Conservation (phyloP, 768 basidiomycete genomes). For the Tricholoma hemisulphureum region DNA sequence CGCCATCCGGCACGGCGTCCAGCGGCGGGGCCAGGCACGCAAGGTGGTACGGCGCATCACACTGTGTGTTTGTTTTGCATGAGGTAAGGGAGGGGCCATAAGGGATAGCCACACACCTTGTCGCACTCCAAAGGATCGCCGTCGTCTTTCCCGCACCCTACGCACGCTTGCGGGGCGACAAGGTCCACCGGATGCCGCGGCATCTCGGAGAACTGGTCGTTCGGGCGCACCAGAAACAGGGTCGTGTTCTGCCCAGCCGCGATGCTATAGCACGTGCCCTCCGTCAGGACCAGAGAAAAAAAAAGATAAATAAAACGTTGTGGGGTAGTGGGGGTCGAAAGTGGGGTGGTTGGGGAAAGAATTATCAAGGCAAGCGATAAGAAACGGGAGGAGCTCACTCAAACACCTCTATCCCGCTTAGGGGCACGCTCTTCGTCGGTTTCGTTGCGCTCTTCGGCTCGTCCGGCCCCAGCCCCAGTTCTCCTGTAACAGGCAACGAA, state of each 20-base stretch:
- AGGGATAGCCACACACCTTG: slow-evolving; percentile 67
- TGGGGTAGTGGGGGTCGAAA: no score
- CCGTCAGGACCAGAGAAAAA: no score
- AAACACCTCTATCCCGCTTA: slow-evolving; percentile 79
- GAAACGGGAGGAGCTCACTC: slow-evolving; percentile 44
- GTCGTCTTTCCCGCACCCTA: slow-evolving; percentile 66
- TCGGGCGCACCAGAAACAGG: slow-evolving; percentile 75
- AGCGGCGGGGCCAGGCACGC: slow-evolving; percentile 81
- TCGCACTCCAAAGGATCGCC: slow-evolving; percentile 88
- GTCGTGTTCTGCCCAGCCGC: slow-evolving; percentile 87
- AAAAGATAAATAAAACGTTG: not conserved
- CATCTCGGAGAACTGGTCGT: slow-evolving; percentile 71
- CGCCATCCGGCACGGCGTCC: slow-evolving; percentile 74
- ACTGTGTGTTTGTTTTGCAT: no score
- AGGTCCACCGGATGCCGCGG: slow-evolving; percentile 79
- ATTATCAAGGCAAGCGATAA: not conserved
- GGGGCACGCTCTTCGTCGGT: slow-evolving; percentile 65
- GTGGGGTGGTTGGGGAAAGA: not conserved
- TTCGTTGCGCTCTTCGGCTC: slow-evolving; percentile 87
- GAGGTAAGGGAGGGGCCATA: slow-evolving; percentile 4
- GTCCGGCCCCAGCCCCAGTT: slow-evolving; percentile 77
- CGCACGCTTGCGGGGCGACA: slow-evolving; percentile 63
- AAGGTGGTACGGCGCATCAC: slow-evolving; percentile 86
- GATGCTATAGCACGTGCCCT: slow-evolving; percentile 62
- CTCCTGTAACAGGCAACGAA: slow-evolving; percentile 48